Evolutionary conservation across 345 rosid species (phyloP).

Genomic region (Citrus maxima): DNA sequence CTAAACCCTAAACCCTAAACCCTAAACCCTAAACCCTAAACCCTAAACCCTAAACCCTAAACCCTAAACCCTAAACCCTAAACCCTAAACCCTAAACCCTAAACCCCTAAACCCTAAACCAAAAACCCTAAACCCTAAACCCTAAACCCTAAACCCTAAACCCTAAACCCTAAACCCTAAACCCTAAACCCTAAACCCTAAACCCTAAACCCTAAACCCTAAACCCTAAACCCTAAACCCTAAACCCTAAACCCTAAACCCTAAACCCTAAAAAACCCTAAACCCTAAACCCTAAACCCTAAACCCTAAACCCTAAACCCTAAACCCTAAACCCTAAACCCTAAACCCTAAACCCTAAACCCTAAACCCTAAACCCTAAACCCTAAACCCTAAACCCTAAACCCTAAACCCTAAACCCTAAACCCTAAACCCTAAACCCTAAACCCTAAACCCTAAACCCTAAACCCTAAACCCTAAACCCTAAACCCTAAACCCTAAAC

Average conservation of each 20-base stretch:
- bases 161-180: slow-evolving; percentile 27
- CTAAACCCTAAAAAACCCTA: no score
- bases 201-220: slow-evolving; percentile 27
- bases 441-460: slow-evolving; percentile 22
- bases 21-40: slow-evolving; percentile 13
- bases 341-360: not conserved
- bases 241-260: slow-evolving; percentile 14
- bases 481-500: slow-evolving; percentile 11
- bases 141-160: slow-evolving; percentile 30
- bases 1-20: slow-evolving; percentile 16
- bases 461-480: slow-evolving; percentile 16
- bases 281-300: slow-evolving; percentile 24
- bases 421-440: slow-evolving; percentile 17
- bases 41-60: slow-evolving; percentile 17
- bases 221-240: slow-evolving; percentile 16
- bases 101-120: slow-evolving; percentile 21
- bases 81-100: slow-evolving; percentile 25
- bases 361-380: not conserved
- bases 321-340: slow-evolving; percentile 9
- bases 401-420: slow-evolving; percentile 11
- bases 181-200: slow-evolving; percentile 30
- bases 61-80: slow-evolving; percentile 19
- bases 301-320: slow-evolving; percentile 8
- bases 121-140: slow-evolving; percentile 23
- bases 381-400: slow-evolving; percentile 10